Conservation (phyloP, 2,329 filamentous ascomycete genomes). For the Phaeosphaeria sp. region DNA sequence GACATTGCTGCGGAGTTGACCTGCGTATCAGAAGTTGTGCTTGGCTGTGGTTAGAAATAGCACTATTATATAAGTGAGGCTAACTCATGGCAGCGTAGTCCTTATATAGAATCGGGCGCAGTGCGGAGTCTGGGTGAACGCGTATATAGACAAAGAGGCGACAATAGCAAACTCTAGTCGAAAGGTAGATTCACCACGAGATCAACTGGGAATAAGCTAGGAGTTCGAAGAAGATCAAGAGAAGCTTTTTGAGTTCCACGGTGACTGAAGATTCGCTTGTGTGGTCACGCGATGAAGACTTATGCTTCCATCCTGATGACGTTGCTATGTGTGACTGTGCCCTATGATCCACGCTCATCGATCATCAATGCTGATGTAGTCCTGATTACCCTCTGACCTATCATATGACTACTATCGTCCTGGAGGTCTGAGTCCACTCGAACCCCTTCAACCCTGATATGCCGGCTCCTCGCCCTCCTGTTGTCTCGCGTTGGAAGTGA, state of each 20-base stretch:
- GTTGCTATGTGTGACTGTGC: background rate
- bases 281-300: background rate
- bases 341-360: background rate
- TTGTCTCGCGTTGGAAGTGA: background rate
- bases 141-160: background rate
- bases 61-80: background rate
- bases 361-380: background rate
- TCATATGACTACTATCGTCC: background rate
- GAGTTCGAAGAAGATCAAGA: background rate
- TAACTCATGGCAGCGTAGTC: background rate
- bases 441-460: background rate
- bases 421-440: background rate
- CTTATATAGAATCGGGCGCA: background rate
- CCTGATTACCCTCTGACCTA: background rate
- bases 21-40: background rate
- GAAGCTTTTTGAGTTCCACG: background rate
- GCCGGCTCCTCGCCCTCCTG: background rate
- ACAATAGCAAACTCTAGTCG: background rate
- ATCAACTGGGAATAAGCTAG: background rate
- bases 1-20: background rate
- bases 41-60: background rate
- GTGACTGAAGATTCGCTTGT: background rate
- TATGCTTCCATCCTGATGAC: background rate
- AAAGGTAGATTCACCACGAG: background rate
- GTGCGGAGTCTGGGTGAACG: background rate